A percentile compares a stretch with the other conserved stretches of the same genome.
These are phyloP conservation scores for Adansonia digitata DNA, from an alignment of 345 rosid species.

Conservation along the genomic window DNA sequence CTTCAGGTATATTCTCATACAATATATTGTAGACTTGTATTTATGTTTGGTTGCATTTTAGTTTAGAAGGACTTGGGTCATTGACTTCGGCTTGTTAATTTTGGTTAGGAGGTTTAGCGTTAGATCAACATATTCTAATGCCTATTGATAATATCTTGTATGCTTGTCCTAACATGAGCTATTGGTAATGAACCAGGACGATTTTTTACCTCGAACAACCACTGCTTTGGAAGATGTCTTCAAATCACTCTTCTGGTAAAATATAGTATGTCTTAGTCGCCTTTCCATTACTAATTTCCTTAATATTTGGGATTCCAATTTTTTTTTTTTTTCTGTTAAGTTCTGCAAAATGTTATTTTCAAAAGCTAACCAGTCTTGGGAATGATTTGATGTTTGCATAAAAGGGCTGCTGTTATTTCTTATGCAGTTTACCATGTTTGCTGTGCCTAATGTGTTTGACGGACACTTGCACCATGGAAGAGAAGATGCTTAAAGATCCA, in stretches of 20 bases:
- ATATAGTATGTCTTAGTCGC: slow-evolving; percentile 36
- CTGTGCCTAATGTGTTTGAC: slow-evolving; percentile 81
- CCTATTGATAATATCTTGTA: background rate
- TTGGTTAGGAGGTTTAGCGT: background rate
- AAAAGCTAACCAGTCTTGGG: background rate
- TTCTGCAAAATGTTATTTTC: background rate
- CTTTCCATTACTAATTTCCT: slow-evolving; percentile 15
- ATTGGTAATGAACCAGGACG: slow-evolving; percentile 60
- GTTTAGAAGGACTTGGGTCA: background rate
- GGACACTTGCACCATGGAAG: slow-evolving; percentile 86
- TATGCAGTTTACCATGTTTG: slow-evolving; percentile 84
- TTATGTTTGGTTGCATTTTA: background rate
- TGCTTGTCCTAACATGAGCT: slow-evolving; percentile 19
- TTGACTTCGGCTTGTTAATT: background rate
- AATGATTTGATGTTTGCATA: background rate
- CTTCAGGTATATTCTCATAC: slow-evolving; percentile 53
- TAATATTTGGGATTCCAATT: background rate
- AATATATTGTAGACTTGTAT: background rate
- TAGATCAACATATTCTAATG: background rate
- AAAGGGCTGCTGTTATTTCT: slow-evolving; percentile 18
- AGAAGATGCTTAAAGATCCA: slow-evolving; percentile 73
- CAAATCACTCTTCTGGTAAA: slow-evolving; percentile 85
- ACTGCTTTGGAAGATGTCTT: slow-evolving; percentile 72
- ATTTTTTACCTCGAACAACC: slow-evolving; percentile 91
- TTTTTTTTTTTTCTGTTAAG: background rate